A percentile compares a stretch with the other conserved stretches of the same genome.
These are phyloP conservation scores for Colletotrichum sidae DNA, from an alignment of 2,329 filamentous ascomycete genomes.

Conservation along the genomic window DNA sequence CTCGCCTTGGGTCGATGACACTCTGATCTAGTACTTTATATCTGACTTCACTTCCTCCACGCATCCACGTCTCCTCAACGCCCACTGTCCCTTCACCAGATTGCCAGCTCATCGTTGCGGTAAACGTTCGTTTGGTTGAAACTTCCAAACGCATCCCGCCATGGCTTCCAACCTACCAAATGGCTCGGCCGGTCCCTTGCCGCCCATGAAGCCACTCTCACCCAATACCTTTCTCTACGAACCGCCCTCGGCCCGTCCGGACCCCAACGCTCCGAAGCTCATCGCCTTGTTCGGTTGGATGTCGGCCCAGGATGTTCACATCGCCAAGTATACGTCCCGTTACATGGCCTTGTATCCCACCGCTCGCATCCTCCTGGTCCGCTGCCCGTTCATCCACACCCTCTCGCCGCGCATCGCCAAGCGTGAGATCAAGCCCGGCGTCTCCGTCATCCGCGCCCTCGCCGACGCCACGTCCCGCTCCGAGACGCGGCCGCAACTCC, in stretches of 20 bases:
- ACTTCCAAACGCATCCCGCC: background rate
- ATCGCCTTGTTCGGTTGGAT: conserved; percentile 64
- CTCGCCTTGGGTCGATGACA: conserved; percentile 21
- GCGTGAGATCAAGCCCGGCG: conserved; percentile 51
- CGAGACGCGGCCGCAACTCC: conserved; percentile 44
- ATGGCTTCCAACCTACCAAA: conserved; percentile 44
- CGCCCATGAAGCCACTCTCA: conserved; percentile 53
- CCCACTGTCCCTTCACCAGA: background rate
- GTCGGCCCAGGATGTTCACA: conserved; percentile 60
- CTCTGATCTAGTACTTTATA: conserved; percentile 23
- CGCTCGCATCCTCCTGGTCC: conserved; percentile 59
- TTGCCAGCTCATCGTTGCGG: conserved; percentile 1
- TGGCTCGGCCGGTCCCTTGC: conserved; percentile 42
- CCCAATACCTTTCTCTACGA: conserved; percentile 50
- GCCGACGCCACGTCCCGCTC: conserved; percentile 40
- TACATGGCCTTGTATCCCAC: conserved; percentile 59
- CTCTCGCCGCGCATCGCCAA: conserved; percentile 47
- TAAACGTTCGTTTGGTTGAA: background rate
- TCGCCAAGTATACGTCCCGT: conserved; percentile 62
- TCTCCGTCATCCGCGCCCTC: conserved; percentile 51
- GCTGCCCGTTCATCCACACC: conserved; percentile 52
- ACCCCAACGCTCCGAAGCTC: conserved; percentile 53
- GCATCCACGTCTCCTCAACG: background rate
- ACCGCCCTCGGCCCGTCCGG: conserved; percentile 38
- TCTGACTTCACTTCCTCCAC: conserved; percentile 18